phyloP scores from a whole-genome alignment of 2,329 filamentous ascomycete genomes.

The Fusarium veterinarium region DNA sequence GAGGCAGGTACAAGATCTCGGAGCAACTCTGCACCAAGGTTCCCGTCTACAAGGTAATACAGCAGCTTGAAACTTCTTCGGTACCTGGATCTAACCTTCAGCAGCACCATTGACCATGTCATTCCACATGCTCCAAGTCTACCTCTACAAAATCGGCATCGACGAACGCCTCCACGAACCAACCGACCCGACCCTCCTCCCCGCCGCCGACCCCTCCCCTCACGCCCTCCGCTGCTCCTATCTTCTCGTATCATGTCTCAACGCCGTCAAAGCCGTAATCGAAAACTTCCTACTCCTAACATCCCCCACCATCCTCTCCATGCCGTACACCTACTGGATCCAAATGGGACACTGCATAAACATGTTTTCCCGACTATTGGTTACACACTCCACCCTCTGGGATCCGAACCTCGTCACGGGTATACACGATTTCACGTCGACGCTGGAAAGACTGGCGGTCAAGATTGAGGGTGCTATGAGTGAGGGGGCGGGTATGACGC shows the following conservation, averaged over 20 bases:
- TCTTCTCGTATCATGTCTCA: constrained; percentile 15
- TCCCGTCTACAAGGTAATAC: not conserved
- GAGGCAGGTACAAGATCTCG: constrained; percentile 7
- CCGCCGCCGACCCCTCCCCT: not conserved
- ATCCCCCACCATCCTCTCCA: constrained; percentile 1
- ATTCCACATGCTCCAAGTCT: constrained; percentile 3
- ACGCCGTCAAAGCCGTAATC: constrained; percentile 10
- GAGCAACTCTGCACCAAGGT: not conserved
- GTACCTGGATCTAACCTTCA: not conserved
- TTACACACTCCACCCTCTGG: constrained; percentile 15
- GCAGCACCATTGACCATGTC: constrained; percentile 1
- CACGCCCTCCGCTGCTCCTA: not conserved
- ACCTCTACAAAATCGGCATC: constrained; percentile 15
- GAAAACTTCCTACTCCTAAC: not conserved
- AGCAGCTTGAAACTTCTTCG: rapidly evolving
- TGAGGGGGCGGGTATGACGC: not conserved
- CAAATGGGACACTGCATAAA: constrained; percentile 13
- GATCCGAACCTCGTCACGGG: constrained; percentile 3
- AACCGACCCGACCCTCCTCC: not conserved
- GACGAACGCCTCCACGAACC: constrained; percentile 2
- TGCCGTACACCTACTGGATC: constrained; percentile 17
- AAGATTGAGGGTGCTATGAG: constrained; percentile 8
- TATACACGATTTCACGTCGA: not conserved
- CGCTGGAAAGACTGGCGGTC: not conserved
- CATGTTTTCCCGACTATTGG: constrained; percentile 13